These are phyloP conservation scores for Polyporus tsugae DNA, from an alignment of 1,284 basidiomycete genomes.

Conservation along the genomic window DNA sequence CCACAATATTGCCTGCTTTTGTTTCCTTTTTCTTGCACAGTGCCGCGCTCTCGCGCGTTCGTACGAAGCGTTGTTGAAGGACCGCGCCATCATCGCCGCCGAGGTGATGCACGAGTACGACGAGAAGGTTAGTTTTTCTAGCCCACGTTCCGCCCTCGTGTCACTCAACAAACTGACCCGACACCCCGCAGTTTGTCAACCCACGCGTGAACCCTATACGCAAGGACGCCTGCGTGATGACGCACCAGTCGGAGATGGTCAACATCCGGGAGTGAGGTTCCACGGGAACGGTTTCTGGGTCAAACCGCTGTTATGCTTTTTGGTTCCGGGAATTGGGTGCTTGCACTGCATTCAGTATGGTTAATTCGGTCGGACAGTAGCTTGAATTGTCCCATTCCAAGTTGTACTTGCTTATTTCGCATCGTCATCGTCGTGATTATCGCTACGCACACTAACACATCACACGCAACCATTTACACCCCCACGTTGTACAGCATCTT, in stretches of 20 bases:
- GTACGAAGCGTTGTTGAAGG: constrained; percentile 74
- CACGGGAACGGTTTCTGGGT: neutral
- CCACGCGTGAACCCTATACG: constrained; percentile 80
- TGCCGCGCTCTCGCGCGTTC: constrained; percentile 55
- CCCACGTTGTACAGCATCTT: neutral
- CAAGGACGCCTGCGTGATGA: constrained; percentile 84
- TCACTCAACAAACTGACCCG: neutral
- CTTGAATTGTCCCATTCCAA: neutral
- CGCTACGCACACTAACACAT: neutral
- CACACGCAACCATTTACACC: neutral
- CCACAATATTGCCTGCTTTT: neutral
- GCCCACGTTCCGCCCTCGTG: neutral
- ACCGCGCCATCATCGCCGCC: constrained; percentile 76
- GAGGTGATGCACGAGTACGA: constrained; percentile 92
- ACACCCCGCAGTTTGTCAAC: constrained; percentile 74
- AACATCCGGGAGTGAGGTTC: constrained; percentile 29
- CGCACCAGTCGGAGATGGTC: constrained; percentile 82
- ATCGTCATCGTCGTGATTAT: neutral
- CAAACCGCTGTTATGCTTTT: neutral
- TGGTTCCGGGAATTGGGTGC: neutral
- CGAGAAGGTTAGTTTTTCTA: constrained; percentile 60
- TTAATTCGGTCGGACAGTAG: neutral
- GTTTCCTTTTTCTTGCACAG: constrained; percentile 46
- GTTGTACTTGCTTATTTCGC: neutral
- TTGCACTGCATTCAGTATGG: constrained; percentile 6